Conservation (phyloP, 2,329 filamentous ascomycete species). For the Penicillium sp. region DNA sequence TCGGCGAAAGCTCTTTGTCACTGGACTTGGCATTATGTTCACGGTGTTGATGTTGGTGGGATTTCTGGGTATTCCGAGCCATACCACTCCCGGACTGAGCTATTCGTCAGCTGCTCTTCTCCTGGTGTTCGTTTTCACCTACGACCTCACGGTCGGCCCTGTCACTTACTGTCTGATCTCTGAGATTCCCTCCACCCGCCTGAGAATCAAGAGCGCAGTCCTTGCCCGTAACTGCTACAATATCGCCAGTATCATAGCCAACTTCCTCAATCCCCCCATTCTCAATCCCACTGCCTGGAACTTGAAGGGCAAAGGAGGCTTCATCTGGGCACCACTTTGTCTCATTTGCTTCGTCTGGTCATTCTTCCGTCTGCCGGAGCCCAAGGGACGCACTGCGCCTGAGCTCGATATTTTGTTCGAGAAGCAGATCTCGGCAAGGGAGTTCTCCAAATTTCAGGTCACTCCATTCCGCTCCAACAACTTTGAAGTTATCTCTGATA, state of each 20-base stretch:
- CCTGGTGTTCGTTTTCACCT: constrained; percentile 49
- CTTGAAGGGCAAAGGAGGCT: constrained; percentile 38
- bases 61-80: neutral
- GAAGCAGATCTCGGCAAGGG: constrained; percentile 37
- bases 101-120: constrained; percentile 25
- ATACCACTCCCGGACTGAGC: constrained; percentile 2
- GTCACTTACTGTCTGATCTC: constrained; percentile 54
- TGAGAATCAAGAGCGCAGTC: constrained; percentile 55
- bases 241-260: constrained; percentile 49
- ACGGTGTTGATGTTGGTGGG: neutral
- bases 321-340: constrained; percentile 43
- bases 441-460: constrained; percentile 26
- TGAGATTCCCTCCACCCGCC: constrained; percentile 53
- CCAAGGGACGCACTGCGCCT: constrained; percentile 42
- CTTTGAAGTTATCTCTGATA: neutral
- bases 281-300: constrained; percentile 38
- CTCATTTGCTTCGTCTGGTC: constrained; percentile 41
- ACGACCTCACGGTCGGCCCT: constrained; percentile 55
- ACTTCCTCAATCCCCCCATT: constrained; percentile 31
- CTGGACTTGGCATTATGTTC: neutral
- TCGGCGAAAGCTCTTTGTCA: constrained; percentile 1
- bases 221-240: constrained; percentile 53
- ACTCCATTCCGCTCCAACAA: neutral
- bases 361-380: constrained; percentile 47
- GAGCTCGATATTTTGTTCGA: constrained; percentile 47